Conservation (phyloP, 805 yeast genomes). For the Peterozyma xylosa region DNA sequence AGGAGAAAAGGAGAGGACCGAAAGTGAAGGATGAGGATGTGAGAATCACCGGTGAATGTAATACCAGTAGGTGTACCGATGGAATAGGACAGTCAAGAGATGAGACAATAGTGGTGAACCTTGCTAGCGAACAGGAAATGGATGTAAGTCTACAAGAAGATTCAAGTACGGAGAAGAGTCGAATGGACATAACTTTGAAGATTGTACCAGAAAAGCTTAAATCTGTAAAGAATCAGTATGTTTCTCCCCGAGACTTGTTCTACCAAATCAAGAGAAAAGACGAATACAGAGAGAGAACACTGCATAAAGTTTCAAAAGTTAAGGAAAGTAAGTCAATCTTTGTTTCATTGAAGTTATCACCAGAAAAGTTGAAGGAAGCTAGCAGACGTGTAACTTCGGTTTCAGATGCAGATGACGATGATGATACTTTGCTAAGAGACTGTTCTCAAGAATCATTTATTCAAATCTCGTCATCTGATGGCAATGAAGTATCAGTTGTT, state of each 20-base stretch:
- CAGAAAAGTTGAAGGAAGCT: neutral
- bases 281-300: too few species aligned
- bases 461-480: neutral
- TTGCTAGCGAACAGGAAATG: neutral
- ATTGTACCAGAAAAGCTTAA: neutral
- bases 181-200: slow-evolving; percentile 1
- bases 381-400: neutral
- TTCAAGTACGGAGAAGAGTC: neutral
- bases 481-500: too few species aligned
- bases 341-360: slow-evolving; percentile 1
- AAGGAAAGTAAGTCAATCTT: slow-evolving; percentile 1
- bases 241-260: slow-evolving; percentile 5
- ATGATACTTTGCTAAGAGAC: neutral
- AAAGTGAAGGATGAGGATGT: neutral
- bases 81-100: neutral
- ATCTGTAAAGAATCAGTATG: neutral
- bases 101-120: neutral
- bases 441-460: neutral
- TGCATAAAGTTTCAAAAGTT: too few species aligned
- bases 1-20: neutral
- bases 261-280: neutral
- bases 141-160: neutral
- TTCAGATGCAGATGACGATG: neutral
- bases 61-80: neutral
- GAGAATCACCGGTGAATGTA: neutral